A percentile compares a stretch with the other conserved stretches of the same genome.
Evolutionary conservation across 2,329 filamentous ascomycete species (phyloP).

Genomic region (Epichloe gansuensis): DNA sequence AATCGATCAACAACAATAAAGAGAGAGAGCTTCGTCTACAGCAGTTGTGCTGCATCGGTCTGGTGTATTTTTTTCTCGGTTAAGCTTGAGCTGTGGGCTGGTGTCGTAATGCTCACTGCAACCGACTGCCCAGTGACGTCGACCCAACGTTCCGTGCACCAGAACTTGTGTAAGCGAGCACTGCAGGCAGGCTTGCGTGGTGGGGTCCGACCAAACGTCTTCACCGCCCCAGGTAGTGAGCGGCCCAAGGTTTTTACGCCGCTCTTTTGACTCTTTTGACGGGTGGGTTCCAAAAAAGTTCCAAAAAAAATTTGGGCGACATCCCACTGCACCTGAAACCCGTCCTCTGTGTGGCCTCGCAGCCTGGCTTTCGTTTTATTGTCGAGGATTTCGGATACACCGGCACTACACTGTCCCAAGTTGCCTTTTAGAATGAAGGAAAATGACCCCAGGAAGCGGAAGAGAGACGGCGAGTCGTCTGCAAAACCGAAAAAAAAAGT

Average conservation of each 20-base stretch:
- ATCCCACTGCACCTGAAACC: constrained; percentile 11
- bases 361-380: background rate
- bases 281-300: constrained; percentile 15
- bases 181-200: background rate
- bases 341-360: background rate
- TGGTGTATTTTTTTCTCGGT: background rate
- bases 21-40: background rate
- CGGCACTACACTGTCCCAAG: background rate
- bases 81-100: background rate
- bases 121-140: constrained; percentile 2
- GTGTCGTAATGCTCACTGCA: background rate
- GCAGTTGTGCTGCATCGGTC: background rate
- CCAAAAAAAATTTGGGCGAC: constrained; percentile 17
- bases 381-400: background rate
- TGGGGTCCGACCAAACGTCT: constrained; percentile 10
- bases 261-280: constrained; percentile 2
- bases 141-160: background rate
- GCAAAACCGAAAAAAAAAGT: constrained; percentile 42
- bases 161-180: background rate
- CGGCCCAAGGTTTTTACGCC: constrained; percentile 14
- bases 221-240: constrained; percentile 17
- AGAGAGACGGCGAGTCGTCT: constrained; percentile 31
- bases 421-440: constrained; percentile 22
- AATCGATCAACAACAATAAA: too few relatives aligned
- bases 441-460: constrained; percentile 37